phyloP scores from a whole-genome alignment of 2,329 filamentous ascomycete genomes.

The Thielaviopsis euricoi region DNA sequence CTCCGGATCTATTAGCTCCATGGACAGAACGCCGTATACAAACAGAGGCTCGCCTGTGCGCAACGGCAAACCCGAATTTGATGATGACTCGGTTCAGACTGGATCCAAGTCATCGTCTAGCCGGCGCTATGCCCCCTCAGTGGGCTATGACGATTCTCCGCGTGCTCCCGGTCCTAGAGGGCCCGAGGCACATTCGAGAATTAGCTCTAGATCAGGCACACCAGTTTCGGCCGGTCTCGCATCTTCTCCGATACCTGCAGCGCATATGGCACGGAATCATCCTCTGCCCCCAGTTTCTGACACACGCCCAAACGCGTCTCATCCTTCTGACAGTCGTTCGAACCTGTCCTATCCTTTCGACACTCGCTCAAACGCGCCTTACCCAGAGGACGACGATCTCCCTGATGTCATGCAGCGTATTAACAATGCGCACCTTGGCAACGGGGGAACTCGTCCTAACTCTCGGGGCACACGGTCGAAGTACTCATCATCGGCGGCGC shows the following conservation, averaged over 20 bases:
- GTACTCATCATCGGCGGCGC: slow-evolving; percentile 5
- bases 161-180: slow-evolving; percentile 6
- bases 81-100: not conserved
- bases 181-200: slow-evolving; percentile 3
- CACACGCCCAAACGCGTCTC: slow-evolving; percentile 15
- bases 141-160: slow-evolving; percentile 6
- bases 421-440: slow-evolving; percentile 13
- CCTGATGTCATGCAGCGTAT: slow-evolving; percentile 10
- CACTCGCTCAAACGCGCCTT: slow-evolving; percentile 15
- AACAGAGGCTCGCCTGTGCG: slow-evolving; percentile 4
- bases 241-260: slow-evolving; percentile 9
- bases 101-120: slow-evolving; percentile 8
- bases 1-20: not conserved
- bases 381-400: slow-evolving; percentile 22
- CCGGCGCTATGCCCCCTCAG: slow-evolving; percentile 3
- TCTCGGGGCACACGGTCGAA: slow-evolving; percentile 7
- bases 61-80: not conserved
- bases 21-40: not conserved
- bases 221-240: slow-evolving; percentile 1
- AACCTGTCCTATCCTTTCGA: too few relatives aligned
- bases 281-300: not conserved
- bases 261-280: not conserved
- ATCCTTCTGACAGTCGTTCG: too few relatives aligned
- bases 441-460: not conserved
- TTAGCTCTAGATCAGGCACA: slow-evolving; percentile 3